A percentile compares a stretch with the other conserved stretches of the same genome.
Conservation (phyloP, 805 yeast genomes). For the Debaryomyces maramus region DNA sequence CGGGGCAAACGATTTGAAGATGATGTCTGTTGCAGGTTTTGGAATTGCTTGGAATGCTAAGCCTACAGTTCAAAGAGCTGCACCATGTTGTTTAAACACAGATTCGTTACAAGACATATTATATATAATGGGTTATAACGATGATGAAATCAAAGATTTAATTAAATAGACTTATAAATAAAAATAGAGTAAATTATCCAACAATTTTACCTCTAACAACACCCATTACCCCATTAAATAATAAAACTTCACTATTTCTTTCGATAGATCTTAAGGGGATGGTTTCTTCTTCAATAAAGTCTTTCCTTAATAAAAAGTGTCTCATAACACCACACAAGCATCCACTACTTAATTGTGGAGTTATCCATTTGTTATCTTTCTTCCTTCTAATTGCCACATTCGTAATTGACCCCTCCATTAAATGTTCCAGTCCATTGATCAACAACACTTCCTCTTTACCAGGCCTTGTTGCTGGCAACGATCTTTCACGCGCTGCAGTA, state of each 20-base stretch:
- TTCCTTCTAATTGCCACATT: slow-evolving; percentile 65
- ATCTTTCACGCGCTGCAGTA: slow-evolving; percentile 56
- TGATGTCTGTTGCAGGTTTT: slow-evolving; percentile 90
- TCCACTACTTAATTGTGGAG: slow-evolving; percentile 78
- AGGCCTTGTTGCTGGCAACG: slow-evolving; percentile 38
- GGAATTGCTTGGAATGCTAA: slow-evolving; percentile 98
- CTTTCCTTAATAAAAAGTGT: slow-evolving; percentile 56
- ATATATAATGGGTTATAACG: slow-evolving; percentile 76
- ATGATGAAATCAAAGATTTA: slow-evolving; percentile 47
- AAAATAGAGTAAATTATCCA: slow-evolving; percentile 8
- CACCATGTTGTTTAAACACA: slow-evolving; percentile 81
- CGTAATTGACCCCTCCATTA: slow-evolving; percentile 82
- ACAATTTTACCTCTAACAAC: slow-evolving; percentile 59
- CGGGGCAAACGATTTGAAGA: slow-evolving; percentile 92
- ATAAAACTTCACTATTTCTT: slow-evolving; percentile 66
- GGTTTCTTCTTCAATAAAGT: slow-evolving; percentile 53
- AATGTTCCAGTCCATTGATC: slow-evolving; percentile 52
- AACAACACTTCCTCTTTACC: slow-evolving; percentile 68
- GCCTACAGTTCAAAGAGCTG: slow-evolving; percentile 81
- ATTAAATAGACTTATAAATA: slow-evolving; percentile 7
- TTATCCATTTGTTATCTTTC: slow-evolving; percentile 58
- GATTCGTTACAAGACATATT: slow-evolving; percentile 70
- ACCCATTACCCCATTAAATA: slow-evolving; percentile 85
- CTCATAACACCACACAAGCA: slow-evolving; percentile 85
- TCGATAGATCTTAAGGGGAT: slow-evolving; percentile 47